Conservation (phyloP, 2,329 filamentous ascomycete species). For the Ceratocystis eucalypticola region DNA sequence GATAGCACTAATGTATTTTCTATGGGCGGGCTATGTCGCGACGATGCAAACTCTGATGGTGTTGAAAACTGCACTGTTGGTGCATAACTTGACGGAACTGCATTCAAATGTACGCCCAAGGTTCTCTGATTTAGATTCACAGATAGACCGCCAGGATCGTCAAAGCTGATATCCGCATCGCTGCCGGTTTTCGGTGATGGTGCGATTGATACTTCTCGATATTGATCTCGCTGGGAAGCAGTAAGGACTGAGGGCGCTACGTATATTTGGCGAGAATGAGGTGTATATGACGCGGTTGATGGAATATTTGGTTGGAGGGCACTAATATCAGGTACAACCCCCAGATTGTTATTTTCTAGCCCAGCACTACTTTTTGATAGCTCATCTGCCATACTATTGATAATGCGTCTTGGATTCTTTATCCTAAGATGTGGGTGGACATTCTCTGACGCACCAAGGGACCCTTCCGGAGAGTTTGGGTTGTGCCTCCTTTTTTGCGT, state of each 20-base stretch:
- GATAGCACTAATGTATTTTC: constrained; percentile 2
- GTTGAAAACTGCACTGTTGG: constrained; percentile 4
- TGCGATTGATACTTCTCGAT: constrained; percentile 1
- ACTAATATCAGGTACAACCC: neutral
- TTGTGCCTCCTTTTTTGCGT: neutral
- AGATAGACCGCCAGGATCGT: neutral
- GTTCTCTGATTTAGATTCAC: neutral
- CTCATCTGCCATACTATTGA: neutral
- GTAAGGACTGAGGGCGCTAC: constrained; percentile 6
- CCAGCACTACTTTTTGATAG: constrained; percentile 12
- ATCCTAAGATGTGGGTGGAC: neutral
- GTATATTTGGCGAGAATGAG: constrained; percentile 1
- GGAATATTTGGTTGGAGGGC: constrained; percentile 2
- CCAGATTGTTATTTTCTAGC: neutral
- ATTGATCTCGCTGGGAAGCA: constrained; percentile 3
- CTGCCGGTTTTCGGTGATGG: neutral
- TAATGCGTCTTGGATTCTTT: neutral
- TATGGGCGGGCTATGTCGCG: neutral
- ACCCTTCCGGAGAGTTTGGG: too few relatives aligned
- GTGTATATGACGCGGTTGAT: constrained; percentile 4
- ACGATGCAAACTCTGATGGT: constrained; percentile 2
- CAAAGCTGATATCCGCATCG: constrained; percentile 4
- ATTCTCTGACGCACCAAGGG: neutral
- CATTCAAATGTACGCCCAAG: neutral
- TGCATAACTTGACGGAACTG: constrained; percentile 4